Conservation (phyloP, 176 grass and related monocot genomes). For the Puccinellia tenuiflora region DNA sequence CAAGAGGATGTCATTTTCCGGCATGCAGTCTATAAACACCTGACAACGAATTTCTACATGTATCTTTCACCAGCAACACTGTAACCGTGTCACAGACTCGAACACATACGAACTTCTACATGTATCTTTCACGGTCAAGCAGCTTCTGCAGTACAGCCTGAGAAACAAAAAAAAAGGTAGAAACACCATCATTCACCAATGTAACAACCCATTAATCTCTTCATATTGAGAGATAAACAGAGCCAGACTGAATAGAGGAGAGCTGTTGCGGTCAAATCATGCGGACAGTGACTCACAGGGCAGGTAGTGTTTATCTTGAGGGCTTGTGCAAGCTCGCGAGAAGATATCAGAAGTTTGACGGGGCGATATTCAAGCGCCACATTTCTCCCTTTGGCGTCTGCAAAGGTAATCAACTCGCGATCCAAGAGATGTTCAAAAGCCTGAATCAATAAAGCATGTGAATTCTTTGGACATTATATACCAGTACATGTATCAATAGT, state of each 20-base stretch:
- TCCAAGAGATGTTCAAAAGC: slow-evolving; percentile 94
- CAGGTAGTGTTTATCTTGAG: slow-evolving; percentile 71
- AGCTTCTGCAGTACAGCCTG: slow-evolving; percentile 90
- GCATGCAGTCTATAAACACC: neutral
- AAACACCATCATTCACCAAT: neutral
- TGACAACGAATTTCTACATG: neutral
- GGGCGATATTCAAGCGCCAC: slow-evolving; percentile 60
- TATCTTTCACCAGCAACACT: neutral
- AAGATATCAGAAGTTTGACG: slow-evolving; percentile 80
- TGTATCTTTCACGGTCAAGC: slow-evolving; percentile 86
- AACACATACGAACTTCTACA: slow-evolving; percentile 29
- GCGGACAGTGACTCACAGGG: slow-evolving; percentile 55
- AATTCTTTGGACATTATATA: neutral
- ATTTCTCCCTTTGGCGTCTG: slow-evolving; percentile 63
- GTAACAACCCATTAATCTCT: neutral
- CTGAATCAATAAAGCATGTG: slow-evolving; percentile 31
- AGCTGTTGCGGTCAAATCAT: slow-evolving; percentile 1
- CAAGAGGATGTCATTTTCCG: neutral
- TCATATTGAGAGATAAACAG: neutral
- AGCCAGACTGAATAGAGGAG: neutral
- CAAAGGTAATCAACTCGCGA: slow-evolving; percentile 74
- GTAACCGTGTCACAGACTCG: neutral
- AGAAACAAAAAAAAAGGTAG: slow-evolving; percentile 11
- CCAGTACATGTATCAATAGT: neutral
- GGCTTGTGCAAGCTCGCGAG: slow-evolving; percentile 54